phyloP scores from a whole-genome alignment of 148 eudicot species.

The Tetragonia tetragonoides region DNA sequence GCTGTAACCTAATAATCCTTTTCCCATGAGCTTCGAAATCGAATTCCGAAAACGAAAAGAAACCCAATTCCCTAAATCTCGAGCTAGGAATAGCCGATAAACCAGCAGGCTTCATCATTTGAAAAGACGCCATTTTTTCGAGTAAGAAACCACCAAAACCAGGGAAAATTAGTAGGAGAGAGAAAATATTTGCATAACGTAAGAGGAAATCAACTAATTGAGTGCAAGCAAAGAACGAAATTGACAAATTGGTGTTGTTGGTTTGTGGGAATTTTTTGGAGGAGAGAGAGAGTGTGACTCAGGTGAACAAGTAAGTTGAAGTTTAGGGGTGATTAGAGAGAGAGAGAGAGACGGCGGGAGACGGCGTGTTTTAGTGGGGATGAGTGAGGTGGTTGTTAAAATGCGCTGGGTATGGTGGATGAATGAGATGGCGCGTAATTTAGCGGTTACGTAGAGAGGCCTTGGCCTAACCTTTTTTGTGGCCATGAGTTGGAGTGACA shows the following conservation, averaged over 20 bases:
- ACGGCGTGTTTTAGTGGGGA: conserved; percentile 10
- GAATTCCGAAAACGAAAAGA: conserved; percentile 32
- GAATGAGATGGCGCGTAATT: not conserved
- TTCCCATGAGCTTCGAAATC: conserved; percentile 21
- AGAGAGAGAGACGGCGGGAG: not conserved
- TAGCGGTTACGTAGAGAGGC: conserved; percentile 7
- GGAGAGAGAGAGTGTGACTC: not conserved
- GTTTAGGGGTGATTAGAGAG: not conserved
- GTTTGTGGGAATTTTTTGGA: not conserved
- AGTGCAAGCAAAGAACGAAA: conserved; percentile 16
- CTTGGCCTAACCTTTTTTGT: not conserved
- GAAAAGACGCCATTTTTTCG: conserved; percentile 49
- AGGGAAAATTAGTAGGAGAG: conserved; percentile 1
- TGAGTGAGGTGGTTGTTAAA: not conserved
- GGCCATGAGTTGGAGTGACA: not conserved
- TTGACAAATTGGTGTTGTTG: not conserved
- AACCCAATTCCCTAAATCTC: conserved; percentile 24
- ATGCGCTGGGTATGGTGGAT: not conserved
- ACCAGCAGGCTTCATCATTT: conserved; percentile 42
- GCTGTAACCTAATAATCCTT: conserved; percentile 26
- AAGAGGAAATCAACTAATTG: not conserved
- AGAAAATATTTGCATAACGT: conserved; percentile 27
- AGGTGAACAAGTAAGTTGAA: not conserved
- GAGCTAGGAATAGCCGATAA: conserved; percentile 35
- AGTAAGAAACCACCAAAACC: not conserved